phyloP scores from a whole-genome alignment of 306 rosid species.

The Boehmeria nivea region DNA sequence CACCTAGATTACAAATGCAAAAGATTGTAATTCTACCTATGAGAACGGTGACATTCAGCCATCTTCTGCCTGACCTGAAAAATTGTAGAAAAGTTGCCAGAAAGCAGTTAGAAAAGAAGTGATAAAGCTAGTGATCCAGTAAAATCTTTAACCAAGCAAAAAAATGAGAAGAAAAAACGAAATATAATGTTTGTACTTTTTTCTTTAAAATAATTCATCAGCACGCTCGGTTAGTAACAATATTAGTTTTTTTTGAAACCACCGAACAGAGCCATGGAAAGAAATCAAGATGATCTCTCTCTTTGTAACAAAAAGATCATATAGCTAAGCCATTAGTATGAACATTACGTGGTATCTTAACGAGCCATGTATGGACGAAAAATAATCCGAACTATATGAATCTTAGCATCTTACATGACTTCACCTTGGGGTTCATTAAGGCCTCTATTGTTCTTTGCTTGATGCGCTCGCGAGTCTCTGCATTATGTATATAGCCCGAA shows the following conservation, averaged over 20 bases:
- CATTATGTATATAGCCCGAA: slow-evolving; percentile 18
- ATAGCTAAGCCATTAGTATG: too few relatives aligned
- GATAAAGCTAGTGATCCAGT: neutral
- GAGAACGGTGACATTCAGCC: slow-evolving; percentile 59
- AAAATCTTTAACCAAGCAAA: neutral
- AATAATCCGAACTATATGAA: slow-evolving; percentile 26
- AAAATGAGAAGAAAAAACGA: too few relatives aligned
- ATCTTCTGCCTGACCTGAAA: slow-evolving; percentile 77
- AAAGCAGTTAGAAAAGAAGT: neutral
- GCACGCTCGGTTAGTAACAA: too few relatives aligned
- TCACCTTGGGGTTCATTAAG: slow-evolving; percentile 89
- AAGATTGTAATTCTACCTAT: slow-evolving; percentile 37
- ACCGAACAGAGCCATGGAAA: too few relatives aligned
- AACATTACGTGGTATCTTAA: neutral
- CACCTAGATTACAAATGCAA: neutral
- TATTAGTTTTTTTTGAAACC: too few relatives aligned
- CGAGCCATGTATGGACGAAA: neutral
- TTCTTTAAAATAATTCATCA: too few relatives aligned
- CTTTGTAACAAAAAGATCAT: too few relatives aligned
- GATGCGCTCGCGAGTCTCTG: slow-evolving; percentile 73
- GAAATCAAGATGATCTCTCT: too few relatives aligned
- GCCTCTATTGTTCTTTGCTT: slow-evolving; percentile 71
- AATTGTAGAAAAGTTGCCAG: slow-evolving; percentile 1
- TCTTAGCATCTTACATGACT: slow-evolving; percentile 70
- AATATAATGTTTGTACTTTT: too few relatives aligned